Base-by-base conservation (phyloP, 2,329 filamentous ascomycete genomes). In the Pestalotiopsis sp. region DNA sequence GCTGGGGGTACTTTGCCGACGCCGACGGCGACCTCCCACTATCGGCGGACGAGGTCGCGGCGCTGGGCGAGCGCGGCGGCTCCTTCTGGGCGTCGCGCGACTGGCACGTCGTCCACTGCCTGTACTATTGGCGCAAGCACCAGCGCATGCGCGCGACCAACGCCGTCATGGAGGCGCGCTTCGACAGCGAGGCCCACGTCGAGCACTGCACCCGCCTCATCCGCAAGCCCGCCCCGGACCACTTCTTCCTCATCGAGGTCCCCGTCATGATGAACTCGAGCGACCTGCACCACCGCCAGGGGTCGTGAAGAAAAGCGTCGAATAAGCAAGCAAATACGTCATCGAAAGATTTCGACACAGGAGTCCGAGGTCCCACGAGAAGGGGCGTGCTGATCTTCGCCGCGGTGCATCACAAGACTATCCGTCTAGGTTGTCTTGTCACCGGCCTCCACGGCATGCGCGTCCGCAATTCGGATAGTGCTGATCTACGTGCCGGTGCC, bases 71-170 rank as follows among this genome's bases (percentile, higher is more conserved):
- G 10, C 3, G 14, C 5, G 44, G 63, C 4, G 35, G 30, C 14
- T 22, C 52, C 14, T 65, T 65, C 20, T 65, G 48, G 44, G 26
- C 44, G 20, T 56, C 63, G 13, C n/a, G 14, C 14, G 63, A 56
- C 48, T 65, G 63, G 63, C 63, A 65, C 24, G 40, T 65, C 17
- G 63, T 48, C 3, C 63, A 65, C 40, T 65, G 63, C 24, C 30
- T 56, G 7, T 65, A 56, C 20, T 57, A 65, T 20, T 65, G 63
- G 63, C 63, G 40, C 3, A 65, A 65, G 11, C 26, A 65, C 20
- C 7, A 17, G 13, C 22, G 63, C 26, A 65, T 65, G 63, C 9
- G 24, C 2, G 13, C 6, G 3, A 65, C 30, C 3, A 48, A 48
- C 17, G 20, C 26, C 17, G 30, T 56, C 24, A 65, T 65, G 63